Conservation (phyloP, 129 eudicot genomes). For the Centella asiatica region DNA sequence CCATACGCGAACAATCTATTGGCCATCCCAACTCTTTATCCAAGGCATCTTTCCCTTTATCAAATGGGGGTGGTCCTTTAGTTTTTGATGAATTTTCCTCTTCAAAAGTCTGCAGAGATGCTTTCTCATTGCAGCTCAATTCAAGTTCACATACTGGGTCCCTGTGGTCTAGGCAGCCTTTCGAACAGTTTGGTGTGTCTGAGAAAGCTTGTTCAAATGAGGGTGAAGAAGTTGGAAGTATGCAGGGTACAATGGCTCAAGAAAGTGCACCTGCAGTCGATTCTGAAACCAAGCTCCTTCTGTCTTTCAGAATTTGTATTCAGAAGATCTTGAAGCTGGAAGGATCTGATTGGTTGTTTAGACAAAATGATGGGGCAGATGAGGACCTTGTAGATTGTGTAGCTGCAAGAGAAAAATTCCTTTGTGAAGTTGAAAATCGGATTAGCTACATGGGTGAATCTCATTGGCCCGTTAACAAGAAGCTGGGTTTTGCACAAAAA, state of each 20-base stretch:
- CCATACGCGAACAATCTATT: slow-evolving; percentile 28
- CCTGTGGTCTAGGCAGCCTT: slow-evolving; percentile 74
- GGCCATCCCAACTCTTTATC: slow-evolving; percentile 38
- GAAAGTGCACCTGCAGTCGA: slow-evolving; percentile 46
- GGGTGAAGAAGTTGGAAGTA: slow-evolving; percentile 5
- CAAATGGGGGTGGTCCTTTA: slow-evolving; percentile 36
- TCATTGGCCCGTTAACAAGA: slow-evolving; percentile 20
- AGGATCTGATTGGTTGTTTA: slow-evolving; percentile 86
- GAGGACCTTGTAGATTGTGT: slow-evolving; percentile 87
- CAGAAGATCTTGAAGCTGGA: slow-evolving; percentile 74
- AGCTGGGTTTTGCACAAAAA: slow-evolving; percentile 12
- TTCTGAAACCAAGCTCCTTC: slow-evolving; percentile 63
- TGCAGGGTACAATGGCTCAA: slow-evolving; percentile 21
- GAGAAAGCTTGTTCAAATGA: slow-evolving; percentile 25
- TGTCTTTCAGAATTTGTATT: slow-evolving; percentile 65
- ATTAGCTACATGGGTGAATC: slow-evolving; percentile 31
- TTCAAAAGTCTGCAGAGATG: slow-evolving; percentile 34
- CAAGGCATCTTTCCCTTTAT: slow-evolving; percentile 18
- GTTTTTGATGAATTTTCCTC: slow-evolving; percentile 33
- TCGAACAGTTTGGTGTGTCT: slow-evolving; percentile 79
- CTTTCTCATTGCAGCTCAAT: slow-evolving; percentile 31
- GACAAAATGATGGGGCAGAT: slow-evolving; percentile 75
- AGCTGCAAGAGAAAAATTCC: slow-evolving; percentile 76
- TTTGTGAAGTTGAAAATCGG: slow-evolving; percentile 66
- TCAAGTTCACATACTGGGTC: slow-evolving; percentile 53